Conservation (phyloP, 805 yeast species). For the Candida chauliodis region DNA sequence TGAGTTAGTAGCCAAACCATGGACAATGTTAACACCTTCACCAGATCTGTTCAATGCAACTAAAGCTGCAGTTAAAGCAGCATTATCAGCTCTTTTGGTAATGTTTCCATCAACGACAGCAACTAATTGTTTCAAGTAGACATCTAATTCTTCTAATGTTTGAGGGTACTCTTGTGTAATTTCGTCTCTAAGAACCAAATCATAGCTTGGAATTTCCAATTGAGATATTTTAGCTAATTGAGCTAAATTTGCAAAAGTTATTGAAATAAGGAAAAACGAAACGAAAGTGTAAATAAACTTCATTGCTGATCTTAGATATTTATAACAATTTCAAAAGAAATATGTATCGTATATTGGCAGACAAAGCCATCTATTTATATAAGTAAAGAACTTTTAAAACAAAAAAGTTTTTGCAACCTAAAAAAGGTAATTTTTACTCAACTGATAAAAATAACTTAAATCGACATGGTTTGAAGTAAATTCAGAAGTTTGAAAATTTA, state of each 20-base stretch:
- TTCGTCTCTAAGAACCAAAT: conserved; percentile 5
- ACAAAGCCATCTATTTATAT: conserved; percentile 4
- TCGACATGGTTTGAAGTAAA: neutral
- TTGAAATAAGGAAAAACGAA: conserved; percentile 10
- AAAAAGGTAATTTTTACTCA: conserved; percentile 1
- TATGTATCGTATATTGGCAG: neutral
- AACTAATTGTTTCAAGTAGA: conserved; percentile 5
- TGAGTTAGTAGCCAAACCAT: conserved; percentile 9
- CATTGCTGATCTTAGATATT: conserved; percentile 10
- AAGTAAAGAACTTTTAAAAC: neutral
- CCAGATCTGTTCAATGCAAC: conserved; percentile 13
- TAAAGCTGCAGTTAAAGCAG: conserved; percentile 11
- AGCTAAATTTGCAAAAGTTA: conserved; percentile 9
- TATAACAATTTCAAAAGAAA: neutral
- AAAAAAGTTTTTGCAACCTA: neutral
- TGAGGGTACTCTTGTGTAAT: conserved; percentile 3
- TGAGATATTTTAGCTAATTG: neutral
- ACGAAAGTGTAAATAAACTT: conserved; percentile 7
- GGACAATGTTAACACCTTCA: conserved; percentile 10
- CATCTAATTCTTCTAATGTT: conserved; percentile 2
- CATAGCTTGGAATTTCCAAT: neutral
- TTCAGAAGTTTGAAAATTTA: neutral
- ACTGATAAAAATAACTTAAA: neutral
- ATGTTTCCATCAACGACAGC: conserved; percentile 3
- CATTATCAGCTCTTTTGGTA: conserved; percentile 9